Percentiles rank a stretch among this genome's conserved stretches.
Conservation (phyloP, 371 early-diverging fungal species). For the Fennellomyces sp. region DNA sequence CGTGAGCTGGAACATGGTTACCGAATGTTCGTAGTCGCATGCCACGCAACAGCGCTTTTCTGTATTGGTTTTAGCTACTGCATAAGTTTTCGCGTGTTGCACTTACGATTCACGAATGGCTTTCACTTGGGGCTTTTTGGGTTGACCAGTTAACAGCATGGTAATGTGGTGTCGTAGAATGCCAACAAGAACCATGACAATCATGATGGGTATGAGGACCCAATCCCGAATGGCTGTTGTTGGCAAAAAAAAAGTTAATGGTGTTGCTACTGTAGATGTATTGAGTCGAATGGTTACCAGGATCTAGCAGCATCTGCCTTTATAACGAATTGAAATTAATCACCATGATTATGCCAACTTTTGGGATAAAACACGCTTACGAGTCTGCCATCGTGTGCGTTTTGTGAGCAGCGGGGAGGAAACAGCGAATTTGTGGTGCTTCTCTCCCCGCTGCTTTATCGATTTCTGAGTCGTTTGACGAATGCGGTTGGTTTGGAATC, state of each 20-base stretch:
- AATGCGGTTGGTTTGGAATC: too few relatives aligned
- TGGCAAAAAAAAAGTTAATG: neutral
- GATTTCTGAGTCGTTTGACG: too few relatives aligned
- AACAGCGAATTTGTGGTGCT: too few relatives aligned
- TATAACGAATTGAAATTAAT: neutral
- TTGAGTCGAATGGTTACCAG: constrained; percentile 36
- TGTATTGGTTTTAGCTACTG: constrained; percentile 13
- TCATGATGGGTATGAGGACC: constrained; percentile 96
- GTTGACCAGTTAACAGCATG: constrained; percentile 77
- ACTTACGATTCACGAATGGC: constrained; percentile 77
- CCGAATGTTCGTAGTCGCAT: constrained; percentile 70
- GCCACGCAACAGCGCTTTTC: constrained; percentile 79
- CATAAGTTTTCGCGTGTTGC: neutral
- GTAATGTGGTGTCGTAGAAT: constrained; percentile 86
- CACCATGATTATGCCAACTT: neutral
- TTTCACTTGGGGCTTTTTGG: constrained; percentile 77
- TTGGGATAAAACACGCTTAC: neutral
- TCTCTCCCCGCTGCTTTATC: too few relatives aligned
- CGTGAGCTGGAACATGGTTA: constrained; percentile 68
- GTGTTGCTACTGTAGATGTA: neutral
- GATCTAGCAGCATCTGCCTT: constrained; percentile 67
- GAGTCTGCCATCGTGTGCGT: constrained; percentile 6
- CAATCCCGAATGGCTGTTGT: constrained; percentile 82
- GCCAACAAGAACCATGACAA: constrained; percentile 97
- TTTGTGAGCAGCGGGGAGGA: neutral